phyloP scores from a whole-genome alignment of 768 basidiomycete genomes.

The Amanita pseudoporphyria region DNA sequence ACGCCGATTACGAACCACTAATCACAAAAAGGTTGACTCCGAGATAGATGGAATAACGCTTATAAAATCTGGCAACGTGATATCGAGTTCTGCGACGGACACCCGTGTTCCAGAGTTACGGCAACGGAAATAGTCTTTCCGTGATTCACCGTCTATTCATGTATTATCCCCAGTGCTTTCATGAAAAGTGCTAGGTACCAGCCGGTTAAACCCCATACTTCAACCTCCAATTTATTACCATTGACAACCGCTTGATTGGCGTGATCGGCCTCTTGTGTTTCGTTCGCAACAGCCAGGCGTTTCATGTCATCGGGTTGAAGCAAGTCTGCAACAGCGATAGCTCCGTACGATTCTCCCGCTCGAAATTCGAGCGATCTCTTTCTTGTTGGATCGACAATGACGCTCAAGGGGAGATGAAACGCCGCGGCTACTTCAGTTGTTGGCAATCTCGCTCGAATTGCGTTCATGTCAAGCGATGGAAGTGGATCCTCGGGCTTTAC shows the following conservation, averaged over 20 bases:
- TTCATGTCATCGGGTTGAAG: conserved; percentile 11
- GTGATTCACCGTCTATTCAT: conserved; percentile 20
- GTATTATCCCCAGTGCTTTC: conserved; percentile 36
- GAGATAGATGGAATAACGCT: conserved; percentile 6
- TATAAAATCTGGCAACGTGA: conserved; percentile 2
- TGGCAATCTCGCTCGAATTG: conserved; percentile 36
- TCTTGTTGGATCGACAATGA: conserved; percentile 36
- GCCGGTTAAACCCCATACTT: conserved; percentile 80
- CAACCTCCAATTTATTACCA: conserved; percentile 40
- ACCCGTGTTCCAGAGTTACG: not conserved
- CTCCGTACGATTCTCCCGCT: conserved; percentile 48
- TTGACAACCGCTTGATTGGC: conserved; percentile 22
- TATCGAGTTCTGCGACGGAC: not conserved
- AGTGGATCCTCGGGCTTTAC: conserved; percentile 30
- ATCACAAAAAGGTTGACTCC: conserved; percentile 29
- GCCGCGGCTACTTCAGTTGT: conserved; percentile 55
- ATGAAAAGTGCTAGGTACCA: conserved; percentile 69
- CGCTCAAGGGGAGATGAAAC: conserved; percentile 62
- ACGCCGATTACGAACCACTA: conserved; percentile 10
- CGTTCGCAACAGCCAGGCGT: not conserved
- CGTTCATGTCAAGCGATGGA: conserved; percentile 47
- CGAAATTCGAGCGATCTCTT: conserved; percentile 48
- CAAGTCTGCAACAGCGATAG: conserved; percentile 59
- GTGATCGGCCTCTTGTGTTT: conserved; percentile 18
- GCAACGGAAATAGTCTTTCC: not conserved